Base-by-base conservation (phyloP, 148 eudicot species). In the Polygonum maritimum region DNA sequence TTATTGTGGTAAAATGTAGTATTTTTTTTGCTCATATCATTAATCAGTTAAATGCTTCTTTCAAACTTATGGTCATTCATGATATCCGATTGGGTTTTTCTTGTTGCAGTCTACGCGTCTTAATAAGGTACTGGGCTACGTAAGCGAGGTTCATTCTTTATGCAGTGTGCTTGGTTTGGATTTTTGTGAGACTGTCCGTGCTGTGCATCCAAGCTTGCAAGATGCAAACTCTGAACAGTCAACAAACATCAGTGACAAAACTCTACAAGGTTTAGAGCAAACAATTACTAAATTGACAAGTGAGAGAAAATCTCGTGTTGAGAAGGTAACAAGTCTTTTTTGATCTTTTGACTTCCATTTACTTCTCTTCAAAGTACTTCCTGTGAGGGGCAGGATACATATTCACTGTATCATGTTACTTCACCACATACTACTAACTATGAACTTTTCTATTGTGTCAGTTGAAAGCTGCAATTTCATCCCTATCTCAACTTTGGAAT, bases 161-260 rank as follows among this genome's bases (percentile, higher is more conserved):
- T 81, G 90, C 51, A 78, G 85, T 22, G 81, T 89, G 54, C 93
- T 89, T 60, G 88, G 82, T 52, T 76, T 84, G 80, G 93, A 89
- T 74, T 89, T 89, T 76, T 76, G 85, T 77, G 83, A 86, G 79
- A 84, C 86, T 41, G 85, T 89, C 51, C 82, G 86, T 41, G 90
- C 85, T 49, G 88, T 89, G 80, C 87, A 89, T 74, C 93, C 93
- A 31, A 89, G 86, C 85, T 82, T 89, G 86, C 83, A 80, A 44
- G 84, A 83, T 40, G 69, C 87, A 69, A 78, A 69, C 40, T 58
- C 81, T n/a, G 93, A 80, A 77, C 87, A 81, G 35, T 83, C 88
- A 5, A 85, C 87, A 60, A 87, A 89, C 78, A 86, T 89, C 74
- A 84, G 89, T 63, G 87, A 85, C 39, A 74, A 71, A 77, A 84